Base-by-base conservation (phyloP, 2,329 filamentous ascomycete species). In the Lecanoromycetidae sp. region DNA sequence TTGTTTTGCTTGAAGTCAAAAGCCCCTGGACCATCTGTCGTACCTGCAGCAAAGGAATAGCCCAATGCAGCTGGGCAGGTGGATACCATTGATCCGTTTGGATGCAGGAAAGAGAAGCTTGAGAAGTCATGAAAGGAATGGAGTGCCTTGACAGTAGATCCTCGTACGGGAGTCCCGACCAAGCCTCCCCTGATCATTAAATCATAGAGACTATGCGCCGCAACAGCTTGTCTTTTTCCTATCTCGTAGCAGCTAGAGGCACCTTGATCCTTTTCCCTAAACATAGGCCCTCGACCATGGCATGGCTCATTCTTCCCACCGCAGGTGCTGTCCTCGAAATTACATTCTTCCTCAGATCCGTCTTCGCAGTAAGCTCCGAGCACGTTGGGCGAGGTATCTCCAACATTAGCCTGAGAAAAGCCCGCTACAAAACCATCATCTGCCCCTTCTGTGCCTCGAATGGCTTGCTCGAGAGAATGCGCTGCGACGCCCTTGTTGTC, bases 401-500 rank as follows among this genome's bases (percentile, higher is more conserved):
- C 90, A 17, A 94, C 87, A 54, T 82, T 94, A 9, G 88, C 79
- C 62, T 95, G 90, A 1, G 86, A 91, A 62, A 95, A 96, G 4
- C 87, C 90, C 2, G 88, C 87, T 1, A 95, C 84, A 56, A 94
- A 94, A 8, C 73, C 75, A 2, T 77, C 68, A 0, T 76, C 73
- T 27, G 79, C 78, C 15, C 67, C 70, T 1, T 68, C 59, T 15
- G 77, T 70, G n/a, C 63, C 64, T 2, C 66, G 61, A 40, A 82
- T 71, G 43, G 76, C 79, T 54, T 82, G 75, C 61, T 96, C 90
- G 44, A 95, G 81, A 10, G 94, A 69, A 60, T 82, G 83, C 0
- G 88, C 84, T 2, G 90, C 88, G 5, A 94, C 86, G 10, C 90
- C 90, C 66, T 96, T 96, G 69, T 96, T 96, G 63, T 96, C 90